Conservation (phyloP, 2,329 filamentous ascomycete species). For the Penicillium sp. region DNA sequence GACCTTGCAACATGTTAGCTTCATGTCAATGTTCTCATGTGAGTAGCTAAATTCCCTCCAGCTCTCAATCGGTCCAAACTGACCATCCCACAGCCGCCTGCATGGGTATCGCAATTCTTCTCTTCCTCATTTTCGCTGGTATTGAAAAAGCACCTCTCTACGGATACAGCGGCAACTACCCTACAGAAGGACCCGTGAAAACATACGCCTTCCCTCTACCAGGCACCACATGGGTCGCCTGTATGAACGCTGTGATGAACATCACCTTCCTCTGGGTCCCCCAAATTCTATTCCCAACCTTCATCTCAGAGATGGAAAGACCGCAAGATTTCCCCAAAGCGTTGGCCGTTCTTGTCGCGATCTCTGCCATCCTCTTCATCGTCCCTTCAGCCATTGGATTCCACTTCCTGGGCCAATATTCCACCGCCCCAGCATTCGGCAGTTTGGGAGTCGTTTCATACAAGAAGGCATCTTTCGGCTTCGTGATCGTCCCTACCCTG, state of each 20-base stretch:
- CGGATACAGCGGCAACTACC: slow-evolving; percentile 50
- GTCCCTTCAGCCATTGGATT: slow-evolving; percentile 52
- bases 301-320: slow-evolving; percentile 53
- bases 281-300: slow-evolving; percentile 54
- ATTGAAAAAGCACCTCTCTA: slow-evolving; percentile 48
- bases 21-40: slow-evolving; percentile 53
- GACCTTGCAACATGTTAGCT: slow-evolving; percentile 50
- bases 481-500: slow-evolving; percentile 53
- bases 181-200: slow-evolving; percentile 44
- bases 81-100: slow-evolving; percentile 35
- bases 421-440: slow-evolving; percentile 53
- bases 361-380: slow-evolving; percentile 52
- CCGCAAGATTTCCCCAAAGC: slow-evolving; percentile 55
- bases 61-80: background rate
- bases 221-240: slow-evolving; percentile 49
- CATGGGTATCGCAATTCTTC: slow-evolving; percentile 52
- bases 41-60: background rate
- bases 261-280: slow-evolving; percentile 54
- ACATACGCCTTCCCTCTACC: slow-evolving; percentile 51
- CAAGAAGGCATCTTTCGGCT: slow-evolving; percentile 53
- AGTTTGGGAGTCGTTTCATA: slow-evolving; percentile 46
- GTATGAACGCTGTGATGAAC: slow-evolving; percentile 54
- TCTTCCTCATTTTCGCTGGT: slow-evolving; percentile 52
- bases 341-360: slow-evolving; percentile 47
- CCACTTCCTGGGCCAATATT: slow-evolving; percentile 51